Percentiles rank a stretch among this genome's conserved stretches.
Conservation (phyloP, 1,284 basidiomycete genomes). For the Austroboletus rostrupii region DNA sequence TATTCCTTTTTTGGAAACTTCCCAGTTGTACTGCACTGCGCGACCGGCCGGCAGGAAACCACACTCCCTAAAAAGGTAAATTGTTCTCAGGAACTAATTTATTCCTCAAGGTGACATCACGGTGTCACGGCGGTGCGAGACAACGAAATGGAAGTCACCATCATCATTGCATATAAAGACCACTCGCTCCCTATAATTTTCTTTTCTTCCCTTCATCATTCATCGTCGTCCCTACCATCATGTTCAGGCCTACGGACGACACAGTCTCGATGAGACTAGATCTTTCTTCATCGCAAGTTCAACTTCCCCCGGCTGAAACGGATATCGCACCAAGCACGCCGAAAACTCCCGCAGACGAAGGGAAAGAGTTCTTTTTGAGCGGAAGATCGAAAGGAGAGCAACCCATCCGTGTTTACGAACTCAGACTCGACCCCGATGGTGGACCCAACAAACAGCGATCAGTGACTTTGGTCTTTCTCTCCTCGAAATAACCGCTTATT, state of each 20-base stretch:
- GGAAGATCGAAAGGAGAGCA: conserved; percentile 49
- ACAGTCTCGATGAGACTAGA: conserved; percentile 2
- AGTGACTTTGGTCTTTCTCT: conserved; percentile 45
- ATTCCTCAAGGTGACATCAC: conserved; percentile 24
- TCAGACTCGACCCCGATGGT: conserved; percentile 83
- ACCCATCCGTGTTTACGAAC: conserved; percentile 79
- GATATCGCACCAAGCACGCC: conserved; percentile 43
- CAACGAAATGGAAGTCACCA: background rate
- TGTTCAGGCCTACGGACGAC: conserved; percentile 3
- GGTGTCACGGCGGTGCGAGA: conserved; percentile 9
- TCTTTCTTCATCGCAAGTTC: conserved; percentile 17
- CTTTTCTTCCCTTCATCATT: background rate
- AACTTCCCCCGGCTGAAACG: background rate
- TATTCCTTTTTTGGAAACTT: no score
- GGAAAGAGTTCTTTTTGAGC: conserved; percentile 80
- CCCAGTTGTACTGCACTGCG: no score
- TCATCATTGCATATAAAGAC: conserved; percentile 14
- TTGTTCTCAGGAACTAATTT: no score
- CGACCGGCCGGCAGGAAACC: no score
- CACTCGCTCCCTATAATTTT: conserved; percentile 3
- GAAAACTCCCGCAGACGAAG: conserved; percentile 89
- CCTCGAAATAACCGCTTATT: conserved; percentile 9
- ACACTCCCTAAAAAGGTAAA: no score
- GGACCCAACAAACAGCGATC: conserved; percentile 81
- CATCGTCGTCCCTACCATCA: conserved; percentile 1